Percentiles rank a stretch among this genome's conserved stretches.
These are phyloP conservation scores for Camelina neglecta DNA, from an alignment of 345 rosid genomes.

Conservation along the genomic window DNA sequence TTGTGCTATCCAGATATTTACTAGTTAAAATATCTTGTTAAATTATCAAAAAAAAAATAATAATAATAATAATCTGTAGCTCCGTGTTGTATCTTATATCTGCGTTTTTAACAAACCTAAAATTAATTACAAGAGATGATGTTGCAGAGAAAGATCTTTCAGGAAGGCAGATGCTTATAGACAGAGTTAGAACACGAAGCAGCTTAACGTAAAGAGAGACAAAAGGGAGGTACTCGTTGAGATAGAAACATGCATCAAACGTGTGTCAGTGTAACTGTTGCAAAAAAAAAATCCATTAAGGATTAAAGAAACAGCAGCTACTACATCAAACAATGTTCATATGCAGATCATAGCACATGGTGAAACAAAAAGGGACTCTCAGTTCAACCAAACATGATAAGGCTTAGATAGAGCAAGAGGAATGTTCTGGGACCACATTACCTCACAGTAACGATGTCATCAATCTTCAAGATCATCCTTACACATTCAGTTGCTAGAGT, in stretches of 20 bases:
- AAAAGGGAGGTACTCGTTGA: not conserved
- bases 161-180: slow-evolving; percentile 96
- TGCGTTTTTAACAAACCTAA: not conserved
- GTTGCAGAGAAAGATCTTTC: slow-evolving; percentile 93
- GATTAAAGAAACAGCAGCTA: too few relatives aligned
- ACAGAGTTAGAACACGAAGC: slow-evolving; percentile 85
- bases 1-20: too few relatives aligned
- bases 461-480: slow-evolving; percentile 98
- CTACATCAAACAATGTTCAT: too few relatives aligned
- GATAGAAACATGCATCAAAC: slow-evolving; percentile 15
- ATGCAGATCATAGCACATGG: not conserved
- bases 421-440: slow-evolving; percentile 47
- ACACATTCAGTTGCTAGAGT: slow-evolving; percentile 93
- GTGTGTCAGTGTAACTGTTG: not conserved
- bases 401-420: slow-evolving; percentile 34
- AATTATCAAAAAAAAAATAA: too few relatives aligned
- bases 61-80: too few relatives aligned
- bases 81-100: too few relatives aligned
- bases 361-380: slow-evolving; percentile 19
- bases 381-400: slow-evolving; percentile 30
- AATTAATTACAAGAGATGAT: not conserved
- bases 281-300: not conserved
- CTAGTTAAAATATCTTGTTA: too few relatives aligned
- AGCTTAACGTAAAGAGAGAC: slow-evolving; percentile 56
- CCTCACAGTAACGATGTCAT: slow-evolving; percentile 94